A percentile compares a stretch with the other conserved stretches of the same genome.
phyloP scores from a whole-genome alignment of 1,284 basidiomycete genomes.

The Ustilago lituana region DNA sequence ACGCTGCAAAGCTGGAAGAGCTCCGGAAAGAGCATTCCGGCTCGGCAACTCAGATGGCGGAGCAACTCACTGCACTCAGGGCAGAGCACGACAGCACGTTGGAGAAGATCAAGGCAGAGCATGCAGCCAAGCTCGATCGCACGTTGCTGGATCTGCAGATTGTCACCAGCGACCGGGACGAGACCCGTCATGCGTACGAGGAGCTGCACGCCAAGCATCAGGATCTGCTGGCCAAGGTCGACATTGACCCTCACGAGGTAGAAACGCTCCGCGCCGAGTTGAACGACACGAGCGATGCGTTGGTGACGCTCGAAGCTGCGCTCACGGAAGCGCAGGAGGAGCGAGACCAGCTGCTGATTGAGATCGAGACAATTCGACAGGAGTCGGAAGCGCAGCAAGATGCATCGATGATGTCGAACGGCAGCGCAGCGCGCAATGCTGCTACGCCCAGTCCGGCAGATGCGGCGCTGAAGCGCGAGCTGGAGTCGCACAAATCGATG shows the following conservation, averaged over 20 bases:
- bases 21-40: slow-evolving; percentile 26
- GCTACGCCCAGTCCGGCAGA: slow-evolving; percentile 17
- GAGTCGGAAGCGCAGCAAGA: slow-evolving; percentile 32
- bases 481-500: slow-evolving; percentile 78
- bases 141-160: slow-evolving; percentile 34
- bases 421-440: slow-evolving; percentile 8
- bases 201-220: slow-evolving; percentile 46
- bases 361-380: slow-evolving; percentile 58
- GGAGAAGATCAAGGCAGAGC: slow-evolving; percentile 22
- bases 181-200: slow-evolving; percentile 41
- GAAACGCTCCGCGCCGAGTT: slow-evolving; percentile 73
- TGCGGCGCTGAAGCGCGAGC: slow-evolving; percentile 69
- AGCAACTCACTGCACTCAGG: slow-evolving; percentile 12
- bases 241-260: slow-evolving; percentile 70
- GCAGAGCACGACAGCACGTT: slow-evolving; percentile 17
- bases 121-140: slow-evolving; percentile 36
- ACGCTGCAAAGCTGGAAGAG: slow-evolving; percentile 16
- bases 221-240: slow-evolving; percentile 34
- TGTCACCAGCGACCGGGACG: slow-evolving; percentile 31
- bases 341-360: slow-evolving; percentile 62
- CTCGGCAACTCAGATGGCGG: slow-evolving; percentile 4
- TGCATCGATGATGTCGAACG: slow-evolving; percentile 7
- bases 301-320: slow-evolving; percentile 66
- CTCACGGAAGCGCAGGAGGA: slow-evolving; percentile 67
- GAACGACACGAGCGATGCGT: slow-evolving; percentile 65